Evolutionary conservation across 768 basidiomycete genomes (phyloP).

Genomic region (Lentinula sp.): DNA sequence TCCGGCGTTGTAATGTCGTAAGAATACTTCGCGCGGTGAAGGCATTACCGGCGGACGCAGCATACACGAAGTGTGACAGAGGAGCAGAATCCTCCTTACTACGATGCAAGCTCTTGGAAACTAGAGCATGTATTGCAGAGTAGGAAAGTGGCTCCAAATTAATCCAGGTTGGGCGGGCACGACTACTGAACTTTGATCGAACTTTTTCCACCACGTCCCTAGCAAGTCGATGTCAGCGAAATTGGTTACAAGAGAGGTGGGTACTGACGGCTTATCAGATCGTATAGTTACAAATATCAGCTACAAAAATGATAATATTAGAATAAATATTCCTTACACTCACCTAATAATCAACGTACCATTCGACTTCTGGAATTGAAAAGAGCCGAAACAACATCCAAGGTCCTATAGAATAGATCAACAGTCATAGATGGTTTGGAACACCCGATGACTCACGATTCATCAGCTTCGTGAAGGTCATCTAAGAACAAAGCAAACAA

Average conservation of each 20-base stretch:
- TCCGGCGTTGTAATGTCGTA: conserved; percentile 56
- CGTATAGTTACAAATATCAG: conserved; percentile 60
- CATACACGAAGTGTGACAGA: conserved; percentile 50
- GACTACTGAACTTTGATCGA: conserved; percentile 49
- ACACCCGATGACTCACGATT: conserved; percentile 38
- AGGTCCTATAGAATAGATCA: conserved; percentile 34
- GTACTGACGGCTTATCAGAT: conserved; percentile 45
- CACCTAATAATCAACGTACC: conserved; percentile 27
- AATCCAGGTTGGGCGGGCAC: conserved; percentile 63
- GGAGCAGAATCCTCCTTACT: conserved; percentile 47
- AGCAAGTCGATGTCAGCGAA: background rate
- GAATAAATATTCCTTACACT: background rate
- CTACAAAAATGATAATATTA: conserved; percentile 22
- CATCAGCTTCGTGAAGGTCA: conserved; percentile 71
- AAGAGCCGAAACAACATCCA: conserved; percentile 61
- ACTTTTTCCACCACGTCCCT: conserved; percentile 47
- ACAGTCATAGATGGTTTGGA: background rate
- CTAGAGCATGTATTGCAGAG: conserved; percentile 49
- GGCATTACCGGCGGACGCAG: conserved; percentile 60
- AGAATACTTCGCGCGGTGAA: conserved; percentile 65
- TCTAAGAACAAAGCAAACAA: conserved; percentile 69
- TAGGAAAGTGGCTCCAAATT: conserved; percentile 54
- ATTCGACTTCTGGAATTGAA: conserved; percentile 62
- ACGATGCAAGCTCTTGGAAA: conserved; percentile 60
- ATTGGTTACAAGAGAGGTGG: background rate